Percentiles rank a stretch among this genome's conserved stretches.
Evolutionary conservation across 2,329 filamentous ascomycete genomes (phyloP).

Genomic region (Monilinia fructicola): DNA sequence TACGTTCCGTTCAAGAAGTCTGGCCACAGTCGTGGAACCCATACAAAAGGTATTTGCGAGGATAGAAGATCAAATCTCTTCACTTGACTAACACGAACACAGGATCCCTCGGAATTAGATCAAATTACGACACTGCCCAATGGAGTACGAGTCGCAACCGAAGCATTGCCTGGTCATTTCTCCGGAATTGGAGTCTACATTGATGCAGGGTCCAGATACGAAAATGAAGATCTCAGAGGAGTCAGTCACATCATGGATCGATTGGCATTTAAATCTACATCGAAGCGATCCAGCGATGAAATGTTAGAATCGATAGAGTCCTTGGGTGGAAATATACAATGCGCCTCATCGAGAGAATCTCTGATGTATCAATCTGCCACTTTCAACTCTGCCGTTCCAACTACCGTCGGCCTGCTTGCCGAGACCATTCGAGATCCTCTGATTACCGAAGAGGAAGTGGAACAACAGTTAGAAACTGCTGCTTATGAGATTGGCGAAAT

Average conservation of each 20-base stretch:
- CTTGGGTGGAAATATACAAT: slow-evolving; percentile 93
- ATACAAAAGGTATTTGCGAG: slow-evolving; percentile 39
- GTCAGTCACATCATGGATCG: slow-evolving; percentile 96
- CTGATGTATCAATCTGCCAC: slow-evolving; percentile 99
- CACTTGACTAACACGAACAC: slow-evolving; percentile 29
- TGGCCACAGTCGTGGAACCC: slow-evolving; percentile 39
- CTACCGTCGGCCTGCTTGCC: slow-evolving; percentile 78
- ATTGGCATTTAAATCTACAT: slow-evolving; percentile 89
- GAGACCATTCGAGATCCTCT: slow-evolving; percentile 88
- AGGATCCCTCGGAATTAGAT: slow-evolving; percentile 86
- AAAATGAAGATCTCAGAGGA: slow-evolving; percentile 79
- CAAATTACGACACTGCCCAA: slow-evolving; percentile 86
- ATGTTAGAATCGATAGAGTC: slow-evolving; percentile 87
- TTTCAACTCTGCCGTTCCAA: slow-evolving; percentile 88
- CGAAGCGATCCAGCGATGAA: slow-evolving; percentile 68
- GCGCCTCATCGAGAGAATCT: slow-evolving; percentile 89
- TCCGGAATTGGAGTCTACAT: slow-evolving; percentile 94
- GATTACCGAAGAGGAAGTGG: slow-evolving; percentile 83
- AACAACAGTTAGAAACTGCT: slow-evolving; percentile 83
- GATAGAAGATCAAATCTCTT: background rate
- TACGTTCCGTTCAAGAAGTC: slow-evolving; percentile 35
- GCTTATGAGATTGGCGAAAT: slow-evolving; percentile 97
- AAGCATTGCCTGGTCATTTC: slow-evolving; percentile 91
- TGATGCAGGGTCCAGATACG: slow-evolving; percentile 91
- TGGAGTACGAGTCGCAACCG: slow-evolving; percentile 90